phyloP scores from a whole-genome alignment of 176 grass and related monocot species.

The Musa acuminata region DNA sequence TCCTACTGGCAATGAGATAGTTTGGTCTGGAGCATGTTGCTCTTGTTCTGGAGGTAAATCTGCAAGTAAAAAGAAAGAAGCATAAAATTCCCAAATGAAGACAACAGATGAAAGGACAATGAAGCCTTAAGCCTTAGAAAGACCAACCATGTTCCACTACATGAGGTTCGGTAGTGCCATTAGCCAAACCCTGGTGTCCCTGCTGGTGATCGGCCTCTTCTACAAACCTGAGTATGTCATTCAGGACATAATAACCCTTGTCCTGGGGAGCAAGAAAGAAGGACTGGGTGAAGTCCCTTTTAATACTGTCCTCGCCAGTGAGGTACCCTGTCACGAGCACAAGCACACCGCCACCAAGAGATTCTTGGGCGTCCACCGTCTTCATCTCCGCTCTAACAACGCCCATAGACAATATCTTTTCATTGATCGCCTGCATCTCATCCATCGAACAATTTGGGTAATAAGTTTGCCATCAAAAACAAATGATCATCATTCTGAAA shows the following conservation, averaged over 20 bases:
- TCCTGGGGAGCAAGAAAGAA: slow-evolving; percentile 98
- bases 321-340: slow-evolving; percentile 84
- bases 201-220: slow-evolving; percentile 30
- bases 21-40: slow-evolving; percentile 9
- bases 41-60: slow-evolving; percentile 22
- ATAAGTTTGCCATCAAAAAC: neutral
- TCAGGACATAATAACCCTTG: slow-evolving; percentile 85
- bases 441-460: slow-evolving; percentile 5
- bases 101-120: neutral
- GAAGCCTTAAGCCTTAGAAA: neutral
- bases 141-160: slow-evolving; percentile 32
- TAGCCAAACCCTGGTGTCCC: slow-evolving; percentile 25
- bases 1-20: slow-evolving; percentile 1
- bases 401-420: slow-evolving; percentile 87
- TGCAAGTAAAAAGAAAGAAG: slow-evolving; percentile 2
- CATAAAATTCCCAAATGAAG: neutral
- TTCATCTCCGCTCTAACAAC: slow-evolving; percentile 67
- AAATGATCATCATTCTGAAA: neutral
- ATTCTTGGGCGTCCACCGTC: slow-evolving; percentile 83
- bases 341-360: slow-evolving; percentile 54
- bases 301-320: slow-evolving; percentile 39
- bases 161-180: slow-evolving; percentile 25
- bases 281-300: slow-evolving; percentile 72
- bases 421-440: slow-evolving; percentile 63
- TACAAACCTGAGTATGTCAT: slow-evolving; percentile 67